Percentiles rank a stretch among this genome's conserved stretches.
Conservation (phyloP, 352 stramenopile genomes). For the Phytopythium delawarense region DNA sequence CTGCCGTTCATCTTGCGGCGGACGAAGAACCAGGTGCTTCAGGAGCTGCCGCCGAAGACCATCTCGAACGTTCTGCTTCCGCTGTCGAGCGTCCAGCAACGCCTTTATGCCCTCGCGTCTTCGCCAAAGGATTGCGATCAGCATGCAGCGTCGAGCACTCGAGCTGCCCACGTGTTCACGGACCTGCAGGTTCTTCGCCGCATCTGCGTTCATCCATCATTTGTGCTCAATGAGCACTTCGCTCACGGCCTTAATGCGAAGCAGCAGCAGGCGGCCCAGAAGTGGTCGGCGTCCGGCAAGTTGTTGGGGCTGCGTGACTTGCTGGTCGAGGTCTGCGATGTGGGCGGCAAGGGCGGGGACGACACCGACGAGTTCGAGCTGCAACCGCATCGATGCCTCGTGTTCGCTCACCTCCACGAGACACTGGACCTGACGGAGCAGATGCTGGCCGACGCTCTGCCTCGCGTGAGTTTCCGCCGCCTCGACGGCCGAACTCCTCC, state of each 20-base stretch:
- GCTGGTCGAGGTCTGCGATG: slow-evolving; percentile 66
- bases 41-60: slow-evolving; percentile 96
- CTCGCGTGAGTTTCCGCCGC: slow-evolving; percentile 75
- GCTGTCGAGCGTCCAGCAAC: slow-evolving; percentile 85
- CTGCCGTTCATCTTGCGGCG: slow-evolving; percentile 96
- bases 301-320: slow-evolving; percentile 76
- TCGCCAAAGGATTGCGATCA: slow-evolving; percentile 4
- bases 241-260: slow-evolving; percentile 15
- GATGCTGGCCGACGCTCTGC: slow-evolving; percentile 74
- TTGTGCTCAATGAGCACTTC: slow-evolving; percentile 55
- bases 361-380: slow-evolving; percentile 11
- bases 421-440: slow-evolving; percentile 93
- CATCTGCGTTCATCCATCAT: slow-evolving; percentile 93
- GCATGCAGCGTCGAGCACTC: slow-evolving; percentile 4
- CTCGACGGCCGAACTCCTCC: slow-evolving; percentile 90
- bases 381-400: slow-evolving; percentile 87
- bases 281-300: slow-evolving; percentile 91
- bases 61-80: slow-evolving; percentile 91
- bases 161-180: slow-evolving; percentile 37
- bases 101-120: slow-evolving; percentile 71
- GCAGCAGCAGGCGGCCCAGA: slow-evolving; percentile 20
- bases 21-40: slow-evolving; percentile 95
- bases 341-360: slow-evolving; percentile 10
- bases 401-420: slow-evolving; percentile 94
- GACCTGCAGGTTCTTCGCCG: slow-evolving; percentile 85